These are phyloP conservation scores for Boletus reticuloceps DNA, from an alignment of 768 basidiomycete genomes.

Conservation along the genomic window DNA sequence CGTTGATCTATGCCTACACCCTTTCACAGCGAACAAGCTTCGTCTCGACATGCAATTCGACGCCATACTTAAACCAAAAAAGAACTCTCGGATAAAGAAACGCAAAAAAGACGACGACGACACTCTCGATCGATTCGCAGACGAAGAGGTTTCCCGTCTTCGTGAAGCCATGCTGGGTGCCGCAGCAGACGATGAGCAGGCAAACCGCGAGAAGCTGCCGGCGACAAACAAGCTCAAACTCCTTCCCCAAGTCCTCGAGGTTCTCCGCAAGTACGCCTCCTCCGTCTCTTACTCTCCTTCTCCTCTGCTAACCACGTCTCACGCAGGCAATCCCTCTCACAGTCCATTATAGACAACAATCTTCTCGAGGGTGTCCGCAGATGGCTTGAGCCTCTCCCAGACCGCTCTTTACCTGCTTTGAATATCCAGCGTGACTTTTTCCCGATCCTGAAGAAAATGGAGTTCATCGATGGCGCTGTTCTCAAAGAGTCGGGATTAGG, in stretches of 20 bases:
- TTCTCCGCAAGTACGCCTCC: slow-evolving; percentile 78
- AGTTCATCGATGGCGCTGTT: slow-evolving; percentile 84
- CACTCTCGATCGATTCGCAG: slow-evolving; percentile 81
- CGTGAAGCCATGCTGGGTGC: slow-evolving; percentile 85
- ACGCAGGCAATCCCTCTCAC: slow-evolving; percentile 77
- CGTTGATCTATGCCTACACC: not conserved
- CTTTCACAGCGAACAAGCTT: slow-evolving; percentile 61
- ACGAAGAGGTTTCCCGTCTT: slow-evolving; percentile 89
- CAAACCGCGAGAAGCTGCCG: slow-evolving; percentile 77
- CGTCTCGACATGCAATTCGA: slow-evolving; percentile 84
- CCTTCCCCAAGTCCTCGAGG: slow-evolving; percentile 88
- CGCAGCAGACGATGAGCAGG: slow-evolving; percentile 77
- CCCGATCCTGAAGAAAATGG: slow-evolving; percentile 79
- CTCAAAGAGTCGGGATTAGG: slow-evolving; percentile 92
- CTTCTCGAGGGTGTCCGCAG: slow-evolving; percentile 83
- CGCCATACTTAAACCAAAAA: slow-evolving; percentile 82
- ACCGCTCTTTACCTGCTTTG: slow-evolving; percentile 88
- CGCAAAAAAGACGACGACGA: slow-evolving; percentile 82
- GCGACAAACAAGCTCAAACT: slow-evolving; percentile 82
- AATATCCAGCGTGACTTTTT: slow-evolving; percentile 96
- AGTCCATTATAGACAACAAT: slow-evolving; percentile 94
- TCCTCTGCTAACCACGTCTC: not conserved
- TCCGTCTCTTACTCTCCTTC: too few species aligned
- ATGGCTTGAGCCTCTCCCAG: slow-evolving; percentile 94
- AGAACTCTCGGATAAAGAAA: slow-evolving; percentile 56